phyloP scores from a whole-genome alignment of 768 basidiomycete species.

The Trametopsis cervina region DNA sequence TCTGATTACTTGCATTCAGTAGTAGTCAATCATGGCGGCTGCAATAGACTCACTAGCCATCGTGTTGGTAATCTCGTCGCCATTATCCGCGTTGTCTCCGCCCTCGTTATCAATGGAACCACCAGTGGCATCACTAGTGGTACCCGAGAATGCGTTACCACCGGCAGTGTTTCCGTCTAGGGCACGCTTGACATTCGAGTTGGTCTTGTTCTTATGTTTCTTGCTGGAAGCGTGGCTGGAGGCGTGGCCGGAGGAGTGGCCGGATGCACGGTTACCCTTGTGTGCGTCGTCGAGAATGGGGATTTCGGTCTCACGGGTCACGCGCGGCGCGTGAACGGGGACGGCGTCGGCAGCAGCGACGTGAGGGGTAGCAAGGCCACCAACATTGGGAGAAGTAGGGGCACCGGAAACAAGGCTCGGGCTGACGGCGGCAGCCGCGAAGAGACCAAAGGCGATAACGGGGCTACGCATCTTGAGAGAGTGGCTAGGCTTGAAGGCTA shows the following conservation, averaged over 20 bases:
- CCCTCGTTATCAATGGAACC: conserved; percentile 10
- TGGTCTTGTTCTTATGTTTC: background rate
- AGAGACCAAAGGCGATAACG: conserved; percentile 16
- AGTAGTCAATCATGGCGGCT: too few species aligned
- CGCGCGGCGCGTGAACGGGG: background rate
- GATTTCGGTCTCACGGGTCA: background rate
- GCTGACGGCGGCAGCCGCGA: conserved; percentile 18
- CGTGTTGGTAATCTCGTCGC: conserved; percentile 7
- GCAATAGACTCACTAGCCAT: conserved; percentile 7
- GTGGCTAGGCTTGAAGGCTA: conserved; percentile 2
- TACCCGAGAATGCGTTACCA: conserved; percentile 19
- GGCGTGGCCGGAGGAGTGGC: background rate
- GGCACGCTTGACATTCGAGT: conserved; percentile 5
- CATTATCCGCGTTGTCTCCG: conserved; percentile 1
- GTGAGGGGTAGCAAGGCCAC: background rate
- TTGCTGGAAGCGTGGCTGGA: background rate
- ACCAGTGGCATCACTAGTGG: conserved; percentile 9
- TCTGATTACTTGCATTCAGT: background rate
- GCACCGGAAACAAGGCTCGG: conserved; percentile 5
- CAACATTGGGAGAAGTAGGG: conserved; percentile 2
- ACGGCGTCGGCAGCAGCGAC: background rate
- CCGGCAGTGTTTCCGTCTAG: conserved; percentile 14
- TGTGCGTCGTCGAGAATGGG: background rate
- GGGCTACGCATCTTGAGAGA: conserved; percentile 17
- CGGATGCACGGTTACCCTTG: background rate